Evolutionary conservation across 345 rosid species (phyloP).

Genomic region (Salix brachista): DNA sequence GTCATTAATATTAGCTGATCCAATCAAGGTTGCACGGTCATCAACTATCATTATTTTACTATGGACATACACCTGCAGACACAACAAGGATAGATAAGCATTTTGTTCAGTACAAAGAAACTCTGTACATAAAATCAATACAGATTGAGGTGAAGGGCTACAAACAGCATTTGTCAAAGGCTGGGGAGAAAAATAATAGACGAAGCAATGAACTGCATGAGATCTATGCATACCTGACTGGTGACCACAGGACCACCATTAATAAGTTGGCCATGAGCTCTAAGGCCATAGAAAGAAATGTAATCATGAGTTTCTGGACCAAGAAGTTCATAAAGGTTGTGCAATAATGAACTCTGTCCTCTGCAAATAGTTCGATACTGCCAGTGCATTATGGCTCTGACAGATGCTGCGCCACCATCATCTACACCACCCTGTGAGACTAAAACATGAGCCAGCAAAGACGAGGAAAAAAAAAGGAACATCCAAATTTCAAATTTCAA

Average conservation of each 20-base stretch:
- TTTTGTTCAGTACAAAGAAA: background rate
- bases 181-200: background rate
- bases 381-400: conserved; percentile 99
- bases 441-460: conserved; percentile 8
- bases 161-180: background rate
- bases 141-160: background rate
- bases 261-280: conserved; percentile 78
- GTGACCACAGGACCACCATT: conserved; percentile 85
- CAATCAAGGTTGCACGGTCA: conserved; percentile 65
- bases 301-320: conserved; percentile 74
- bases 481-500: conserved; percentile 10
- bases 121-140: background rate
- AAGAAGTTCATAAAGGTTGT: conserved; percentile 63
- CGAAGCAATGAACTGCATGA: background rate
- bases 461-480: background rate
- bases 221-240: conserved; percentile 59
- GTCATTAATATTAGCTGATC: conserved; percentile 94
- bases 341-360: conserved; percentile 86
- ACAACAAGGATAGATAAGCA: conserved; percentile 7
- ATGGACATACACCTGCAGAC: conserved; percentile 84
- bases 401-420: conserved; percentile 95
- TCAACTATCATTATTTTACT: conserved; percentile 92
- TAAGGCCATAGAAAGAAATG: conserved; percentile 92
- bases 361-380: conserved; percentile 95
- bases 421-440: conserved; percentile 86